Evolutionary conservation across 306 rosid genomes (phyloP).

Genomic region (Datisca glomerata): DNA sequence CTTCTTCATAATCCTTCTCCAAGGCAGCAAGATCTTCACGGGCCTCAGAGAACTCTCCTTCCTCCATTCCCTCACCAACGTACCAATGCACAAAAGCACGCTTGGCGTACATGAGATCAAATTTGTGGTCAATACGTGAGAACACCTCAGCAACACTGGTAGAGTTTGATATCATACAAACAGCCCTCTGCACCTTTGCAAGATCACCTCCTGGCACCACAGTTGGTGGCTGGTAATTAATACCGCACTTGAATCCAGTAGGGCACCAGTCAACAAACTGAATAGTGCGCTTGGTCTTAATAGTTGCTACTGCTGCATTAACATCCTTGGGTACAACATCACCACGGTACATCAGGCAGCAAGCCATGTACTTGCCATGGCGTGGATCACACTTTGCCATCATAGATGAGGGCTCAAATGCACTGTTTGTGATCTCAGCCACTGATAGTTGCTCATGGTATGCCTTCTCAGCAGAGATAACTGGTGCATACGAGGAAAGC

Average conservation of each 20-base stretch:
- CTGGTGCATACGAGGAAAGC: constrained; percentile 81
- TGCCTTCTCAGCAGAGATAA: constrained; percentile 77
- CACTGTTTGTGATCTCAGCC: constrained; percentile 68
- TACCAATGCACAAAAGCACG: constrained; percentile 84
- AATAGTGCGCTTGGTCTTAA: constrained; percentile 75
- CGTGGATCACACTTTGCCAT: constrained; percentile 84
- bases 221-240: constrained; percentile 81
- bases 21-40: constrained; percentile 78
- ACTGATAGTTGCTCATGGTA: constrained; percentile 75
- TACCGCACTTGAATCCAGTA: constrained; percentile 82
- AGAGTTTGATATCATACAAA: constrained; percentile 81
- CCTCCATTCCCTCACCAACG: constrained; percentile 90
- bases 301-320: constrained; percentile 73
- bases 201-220: constrained; percentile 79
- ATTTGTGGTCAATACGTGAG: constrained; percentile 72
- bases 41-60: constrained; percentile 80
- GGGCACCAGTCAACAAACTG: constrained; percentile 89
- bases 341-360: constrained; percentile 77
- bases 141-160: constrained; percentile 78
- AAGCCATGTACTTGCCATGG: constrained; percentile 81
- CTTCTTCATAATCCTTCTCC: constrained; percentile 77
- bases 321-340: constrained; percentile 85
- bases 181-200: constrained; percentile 75
- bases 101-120: constrained; percentile 77
- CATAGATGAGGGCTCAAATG: constrained; percentile 82